Evolutionary conservation across 164 flowering plant species (phyloP).

Genomic region (Amborella trichopoda): DNA sequence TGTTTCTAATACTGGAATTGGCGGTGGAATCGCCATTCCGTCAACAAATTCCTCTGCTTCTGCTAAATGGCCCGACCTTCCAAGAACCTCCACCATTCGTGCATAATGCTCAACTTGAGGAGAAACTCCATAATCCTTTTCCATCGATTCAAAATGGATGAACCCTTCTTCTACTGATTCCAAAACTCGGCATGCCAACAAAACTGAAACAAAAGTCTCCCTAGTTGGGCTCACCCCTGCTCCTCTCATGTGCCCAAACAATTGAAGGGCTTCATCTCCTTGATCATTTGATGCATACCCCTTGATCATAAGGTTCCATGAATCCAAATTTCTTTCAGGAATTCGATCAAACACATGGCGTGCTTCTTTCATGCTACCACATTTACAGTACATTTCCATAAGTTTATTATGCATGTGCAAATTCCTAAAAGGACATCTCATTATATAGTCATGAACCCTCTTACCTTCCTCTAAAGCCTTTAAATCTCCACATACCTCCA

Average conservation of each 20-base stretch:
- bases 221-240: slow-evolving; percentile 32
- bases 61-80: slow-evolving; percentile 44
- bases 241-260: slow-evolving; percentile 64
- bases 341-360: slow-evolving; percentile 64
- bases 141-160: slow-evolving; percentile 61
- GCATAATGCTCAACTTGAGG: slow-evolving; percentile 38
- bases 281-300: slow-evolving; percentile 46
- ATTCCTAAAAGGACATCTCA: slow-evolving; percentile 44
- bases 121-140: slow-evolving; percentile 32
- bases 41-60: slow-evolving; percentile 50
- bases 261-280: slow-evolving; percentile 70
- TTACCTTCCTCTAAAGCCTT: slow-evolving; percentile 50
- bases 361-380: slow-evolving; percentile 64
- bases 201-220: slow-evolving; percentile 47
- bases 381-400: slow-evolving; percentile 51
- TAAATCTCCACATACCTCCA: slow-evolving; percentile 29
- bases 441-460: slow-evolving; percentile 51
- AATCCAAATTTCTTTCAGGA: slow-evolving; percentile 45
- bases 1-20: slow-evolving; percentile 47
- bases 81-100: slow-evolving; percentile 50
- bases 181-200: slow-evolving; percentile 59
- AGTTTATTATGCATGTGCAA: slow-evolving; percentile 33
- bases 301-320: slow-evolving; percentile 67
- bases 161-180: slow-evolving; percentile 73
- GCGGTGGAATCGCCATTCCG: slow-evolving; percentile 48